Evolutionary conservation across 129 eudicot genomes (phyloP).

Genomic region (Chrysanthemum seticuspe): DNA sequence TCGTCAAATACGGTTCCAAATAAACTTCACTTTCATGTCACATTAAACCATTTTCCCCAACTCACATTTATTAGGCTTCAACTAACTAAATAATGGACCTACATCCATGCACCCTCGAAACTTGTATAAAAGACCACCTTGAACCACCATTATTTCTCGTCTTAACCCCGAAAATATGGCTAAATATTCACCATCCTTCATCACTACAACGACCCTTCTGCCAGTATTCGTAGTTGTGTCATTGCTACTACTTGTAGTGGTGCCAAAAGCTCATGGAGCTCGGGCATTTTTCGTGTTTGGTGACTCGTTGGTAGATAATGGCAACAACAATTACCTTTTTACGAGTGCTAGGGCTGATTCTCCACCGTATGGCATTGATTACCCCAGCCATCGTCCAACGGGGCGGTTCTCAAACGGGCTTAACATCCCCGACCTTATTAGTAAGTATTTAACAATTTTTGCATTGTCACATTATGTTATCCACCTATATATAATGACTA

Average conservation of each 20-base stretch:
- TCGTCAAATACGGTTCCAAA: background rate
- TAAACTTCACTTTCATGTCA: constrained; percentile 7
- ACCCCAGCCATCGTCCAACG: constrained; percentile 59
- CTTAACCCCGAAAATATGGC: constrained; percentile 25
- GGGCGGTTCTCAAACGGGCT: constrained; percentile 80
- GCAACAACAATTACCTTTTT: constrained; percentile 72
- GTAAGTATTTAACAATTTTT: constrained; percentile 28
- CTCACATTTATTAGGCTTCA: constrained; percentile 39
- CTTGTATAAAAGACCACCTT: constrained; percentile 29
- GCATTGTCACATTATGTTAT: background rate
- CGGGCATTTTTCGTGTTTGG: constrained; percentile 87
- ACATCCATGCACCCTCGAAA: constrained; percentile 21
- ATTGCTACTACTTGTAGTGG: constrained; percentile 11
- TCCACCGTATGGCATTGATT: constrained; percentile 77
- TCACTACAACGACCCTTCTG: background rate
- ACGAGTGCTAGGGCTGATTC: constrained; percentile 74
- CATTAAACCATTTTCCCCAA: background rate
- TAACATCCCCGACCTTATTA: constrained; percentile 71
- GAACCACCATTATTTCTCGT: constrained; percentile 19
- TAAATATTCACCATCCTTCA: background rate
- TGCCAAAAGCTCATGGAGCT: constrained; percentile 32
- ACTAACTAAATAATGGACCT: constrained; percentile 30
- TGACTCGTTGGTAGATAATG: constrained; percentile 76
- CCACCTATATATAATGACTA: background rate
- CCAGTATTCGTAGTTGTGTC: constrained; percentile 10